Conservation (phyloP, 2,329 filamentous ascomycete genomes). For the Neonectria sp. region DNA sequence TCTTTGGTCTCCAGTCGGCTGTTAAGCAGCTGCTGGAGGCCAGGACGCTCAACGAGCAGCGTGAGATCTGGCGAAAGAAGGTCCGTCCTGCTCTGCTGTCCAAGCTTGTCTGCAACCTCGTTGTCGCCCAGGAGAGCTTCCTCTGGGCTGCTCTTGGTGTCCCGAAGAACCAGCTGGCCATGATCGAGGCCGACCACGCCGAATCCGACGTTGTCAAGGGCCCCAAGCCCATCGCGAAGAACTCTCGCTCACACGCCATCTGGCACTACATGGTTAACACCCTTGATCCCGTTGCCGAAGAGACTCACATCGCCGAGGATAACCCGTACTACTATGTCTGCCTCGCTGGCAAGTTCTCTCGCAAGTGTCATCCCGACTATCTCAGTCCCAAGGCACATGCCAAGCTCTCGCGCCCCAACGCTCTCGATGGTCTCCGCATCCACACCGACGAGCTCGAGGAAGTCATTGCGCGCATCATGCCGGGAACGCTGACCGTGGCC, state of each 20-base stretch:
- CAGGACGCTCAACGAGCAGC: constrained; percentile 89
- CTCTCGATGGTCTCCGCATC: constrained; percentile 87
- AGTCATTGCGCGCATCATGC: constrained; percentile 86
- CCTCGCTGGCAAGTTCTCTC: constrained; percentile 84
- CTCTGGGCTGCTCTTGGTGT: constrained; percentile 96
- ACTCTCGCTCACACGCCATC: constrained; percentile 81
- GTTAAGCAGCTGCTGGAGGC: constrained; percentile 80
- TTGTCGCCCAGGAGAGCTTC: constrained; percentile 91
- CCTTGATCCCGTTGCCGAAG: constrained; percentile 88
- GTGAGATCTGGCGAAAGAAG: constrained; percentile 84
- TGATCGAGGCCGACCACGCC: constrained; percentile 88
- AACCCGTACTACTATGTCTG: constrained; percentile 97
- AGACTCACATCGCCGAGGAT: constrained; percentile 85
- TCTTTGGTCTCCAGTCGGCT: constrained; percentile 80
- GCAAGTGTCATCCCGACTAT: constrained; percentile 85
- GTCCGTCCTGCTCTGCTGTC: constrained; percentile 87
- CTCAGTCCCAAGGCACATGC: constrained; percentile 81
- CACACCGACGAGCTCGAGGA: constrained; percentile 95
- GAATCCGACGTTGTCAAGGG: constrained; percentile 70
- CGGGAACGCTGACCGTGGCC: constrained; percentile 88
- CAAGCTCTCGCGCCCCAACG: constrained; percentile 78
- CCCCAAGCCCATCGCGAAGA: constrained; percentile 67
- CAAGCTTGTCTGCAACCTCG: constrained; percentile 84
- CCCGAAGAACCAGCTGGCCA: constrained; percentile 89
- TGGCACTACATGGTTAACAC: constrained; percentile 98